Percentiles rank a stretch among this genome's conserved stretches.
Conservation (phyloP, 495 filamentous ascomycete species). For the Hypoxylon cercidicola region DNA sequence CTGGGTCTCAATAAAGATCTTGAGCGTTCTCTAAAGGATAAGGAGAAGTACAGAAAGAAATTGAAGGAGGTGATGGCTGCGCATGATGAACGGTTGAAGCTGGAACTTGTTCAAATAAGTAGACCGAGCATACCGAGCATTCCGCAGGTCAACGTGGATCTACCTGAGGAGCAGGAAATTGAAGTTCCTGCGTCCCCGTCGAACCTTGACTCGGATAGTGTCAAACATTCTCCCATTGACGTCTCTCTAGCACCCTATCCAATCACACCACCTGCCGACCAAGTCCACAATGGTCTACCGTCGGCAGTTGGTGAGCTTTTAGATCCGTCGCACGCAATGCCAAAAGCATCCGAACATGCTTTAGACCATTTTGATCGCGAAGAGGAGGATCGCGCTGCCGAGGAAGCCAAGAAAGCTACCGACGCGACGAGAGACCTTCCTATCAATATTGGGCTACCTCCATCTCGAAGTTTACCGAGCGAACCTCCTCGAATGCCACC, state of each 20-base stretch:
- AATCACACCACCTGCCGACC: slow-evolving; percentile 63
- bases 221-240: slow-evolving; percentile 62
- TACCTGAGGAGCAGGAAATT: slow-evolving; percentile 46
- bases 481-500: slow-evolving; percentile 57
- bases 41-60: slow-evolving; percentile 92
- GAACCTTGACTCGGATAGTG: slow-evolving; percentile 53
- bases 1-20: slow-evolving; percentile 94
- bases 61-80: slow-evolving; percentile 74
- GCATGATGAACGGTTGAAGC: slow-evolving; percentile 41
- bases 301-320: slow-evolving; percentile 55
- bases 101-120: slow-evolving; percentile 17
- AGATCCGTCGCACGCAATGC: slow-evolving; percentile 64
- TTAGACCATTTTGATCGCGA: slow-evolving; percentile 63
- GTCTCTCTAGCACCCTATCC: slow-evolving; percentile 66
- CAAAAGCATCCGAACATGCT: slow-evolving; percentile 62
- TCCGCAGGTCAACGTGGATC: slow-evolving; percentile 36
- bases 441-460: slow-evolving; percentile 56
- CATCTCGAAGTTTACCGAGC: slow-evolving; percentile 59
- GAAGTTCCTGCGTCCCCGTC: slow-evolving; percentile 56
- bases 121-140: slow-evolving; percentile 11
- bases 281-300: slow-evolving; percentile 39
- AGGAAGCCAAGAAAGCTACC: slow-evolving; percentile 53
- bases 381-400: slow-evolving; percentile 55
- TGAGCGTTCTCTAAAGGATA: slow-evolving; percentile 90
- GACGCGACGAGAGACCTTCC: slow-evolving; percentile 54